Evolutionary conservation across 805 yeast genomes (phyloP), one percentile per base, ranked within the genome.

Genomic region (Kodamaea hsintzibuensis): DNA sequence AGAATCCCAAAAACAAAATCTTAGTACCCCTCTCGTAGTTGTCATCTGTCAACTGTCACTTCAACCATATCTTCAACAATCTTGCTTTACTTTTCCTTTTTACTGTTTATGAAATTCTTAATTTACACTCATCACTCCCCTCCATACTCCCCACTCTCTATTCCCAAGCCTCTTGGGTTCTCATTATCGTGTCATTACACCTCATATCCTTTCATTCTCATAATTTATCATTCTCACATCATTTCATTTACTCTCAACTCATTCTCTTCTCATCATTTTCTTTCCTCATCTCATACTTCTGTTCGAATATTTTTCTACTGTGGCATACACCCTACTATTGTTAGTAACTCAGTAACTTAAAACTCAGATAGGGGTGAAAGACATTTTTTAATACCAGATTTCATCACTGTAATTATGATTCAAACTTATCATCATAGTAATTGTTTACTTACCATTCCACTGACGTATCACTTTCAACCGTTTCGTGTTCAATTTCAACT

Each of bases 301-400:
- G 6, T 4, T 38, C 9, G 8, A 7, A 2, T 16, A 14, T 38
- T 7, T n/a, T 16, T 16, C 14, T 16, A 38, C 18, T 16, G 10
- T 38, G 9, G 42, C 13, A 14, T 16, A 7, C 14, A 38, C 14
- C 2, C 18, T 38, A 16, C 18, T 38, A 3, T 16, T 38, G 18
- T 38, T 16, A 14, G 16, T 38, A 14, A 38, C 42, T 38, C 7
- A 14, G 16, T 38, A 14, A 38, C 42, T 7, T 38, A 18, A 38
- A 45, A 50, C 62, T 88, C 95, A 88, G 96, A 88, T 88, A 88
- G 96, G 96, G 89, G 96, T 89, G 93, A 88, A 88, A 88, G 95
- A 88, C 91, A 75, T 50, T 56, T 42, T 50, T 44, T 52, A 50
- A 40, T 40, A 40, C 44, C 44, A 40, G 44, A 40, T 40, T 40